A percentile compares a stretch with the other conserved stretches of the same genome.
These are phyloP conservation scores for Pichia californica DNA, from an alignment of 805 yeast genomes.

Conservation along the genomic window DNA sequence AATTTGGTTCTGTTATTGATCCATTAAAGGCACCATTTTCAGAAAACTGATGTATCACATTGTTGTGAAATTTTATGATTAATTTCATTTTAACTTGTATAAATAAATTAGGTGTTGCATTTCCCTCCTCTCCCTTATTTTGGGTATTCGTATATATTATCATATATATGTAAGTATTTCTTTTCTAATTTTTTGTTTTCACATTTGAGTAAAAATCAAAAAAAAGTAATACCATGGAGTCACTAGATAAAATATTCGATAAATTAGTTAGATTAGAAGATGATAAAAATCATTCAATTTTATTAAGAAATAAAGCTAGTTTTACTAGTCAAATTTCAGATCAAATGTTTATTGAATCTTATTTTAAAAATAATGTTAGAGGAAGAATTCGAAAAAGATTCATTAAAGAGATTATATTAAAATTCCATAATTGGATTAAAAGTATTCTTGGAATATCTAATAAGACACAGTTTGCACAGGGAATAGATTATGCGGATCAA, in stretches of 20 bases:
- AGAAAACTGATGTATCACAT: constrained; percentile 6
- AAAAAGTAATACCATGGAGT: neutral
- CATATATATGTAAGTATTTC: too few relatives aligned
- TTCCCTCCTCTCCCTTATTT: too few relatives aligned
- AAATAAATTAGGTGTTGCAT: too few relatives aligned
- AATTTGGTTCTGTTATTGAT: constrained; percentile 84
- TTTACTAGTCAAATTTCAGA: constrained; percentile 4
- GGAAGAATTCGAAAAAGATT: too few relatives aligned
- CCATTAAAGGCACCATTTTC: constrained; percentile 86
- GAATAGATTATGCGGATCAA: neutral
- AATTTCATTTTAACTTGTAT: too few relatives aligned
- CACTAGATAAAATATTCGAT: constrained; percentile 1
- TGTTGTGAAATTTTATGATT: too few relatives aligned
- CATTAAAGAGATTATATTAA: too few relatives aligned
- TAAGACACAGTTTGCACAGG: neutral
- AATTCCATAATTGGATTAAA: too few relatives aligned
- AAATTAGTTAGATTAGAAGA: neutral
- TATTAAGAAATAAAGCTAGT: constrained; percentile 7
- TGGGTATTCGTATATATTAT: too few relatives aligned
- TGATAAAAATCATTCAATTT: neutral
- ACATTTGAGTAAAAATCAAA: too few relatives aligned
- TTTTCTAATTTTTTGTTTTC: neutral
- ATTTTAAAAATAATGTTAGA: neutral
- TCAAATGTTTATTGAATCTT: constrained; percentile 1
- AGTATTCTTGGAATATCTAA: too few relatives aligned